A percentile compares a stretch with the other conserved stretches of the same genome.
phyloP scores from a whole-genome alignment of 2,329 filamentous ascomycete species.

The Coniosporium tulheliwenetii region DNA sequence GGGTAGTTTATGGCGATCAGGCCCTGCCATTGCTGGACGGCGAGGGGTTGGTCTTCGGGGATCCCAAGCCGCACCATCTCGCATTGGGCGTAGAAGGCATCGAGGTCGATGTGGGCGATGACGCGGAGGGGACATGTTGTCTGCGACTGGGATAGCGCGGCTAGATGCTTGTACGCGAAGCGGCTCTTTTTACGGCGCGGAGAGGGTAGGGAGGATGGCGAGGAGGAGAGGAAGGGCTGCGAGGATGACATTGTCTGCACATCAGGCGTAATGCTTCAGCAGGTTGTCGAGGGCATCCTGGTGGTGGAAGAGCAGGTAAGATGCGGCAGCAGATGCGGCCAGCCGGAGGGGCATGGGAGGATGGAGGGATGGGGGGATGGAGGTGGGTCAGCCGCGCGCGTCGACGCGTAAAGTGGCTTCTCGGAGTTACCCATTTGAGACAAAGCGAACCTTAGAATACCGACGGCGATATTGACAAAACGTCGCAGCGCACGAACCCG shows the following conservation, averaged over 20 bases:
- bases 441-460: no score
- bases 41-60: constrained; percentile 62
- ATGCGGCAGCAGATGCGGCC: no score
- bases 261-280: background rate
- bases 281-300: background rate
- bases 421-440: no score
- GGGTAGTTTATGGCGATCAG: constrained; percentile 96
- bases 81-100: constrained; percentile 92
- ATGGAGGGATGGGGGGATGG: no score
- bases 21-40: constrained; percentile 90
- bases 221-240: constrained; percentile 29
- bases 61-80: constrained; percentile 77
- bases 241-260: constrained; percentile 28
- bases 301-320: background rate
- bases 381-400: no score
- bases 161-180: constrained; percentile 75
- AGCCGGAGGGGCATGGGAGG: no score
- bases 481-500: no score
- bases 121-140: constrained; percentile 67
- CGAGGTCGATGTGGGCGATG: constrained; percentile 83
- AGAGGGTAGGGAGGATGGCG: constrained; percentile 23
- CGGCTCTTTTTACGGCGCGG: constrained; percentile 38
- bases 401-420: no score
- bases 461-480: no score
- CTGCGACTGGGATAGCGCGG: constrained; percentile 56